Conservation (phyloP, 2,329 filamentous ascomycete species). For the Aspergillus sp. region DNA sequence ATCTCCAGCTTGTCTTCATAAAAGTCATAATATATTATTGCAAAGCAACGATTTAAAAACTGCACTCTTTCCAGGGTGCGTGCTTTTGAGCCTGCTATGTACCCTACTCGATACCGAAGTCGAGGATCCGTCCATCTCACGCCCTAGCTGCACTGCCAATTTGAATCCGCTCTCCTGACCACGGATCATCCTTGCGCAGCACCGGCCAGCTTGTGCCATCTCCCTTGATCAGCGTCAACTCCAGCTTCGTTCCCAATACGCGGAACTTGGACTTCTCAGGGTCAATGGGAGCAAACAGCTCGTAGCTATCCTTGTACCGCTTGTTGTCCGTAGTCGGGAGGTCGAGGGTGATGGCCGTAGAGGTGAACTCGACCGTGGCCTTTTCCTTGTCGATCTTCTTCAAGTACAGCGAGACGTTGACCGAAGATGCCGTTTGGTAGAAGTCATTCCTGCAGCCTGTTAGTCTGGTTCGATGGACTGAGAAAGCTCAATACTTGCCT, state of each 20-base stretch:
- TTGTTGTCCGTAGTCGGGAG: conserved; percentile 86
- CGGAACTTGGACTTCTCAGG: conserved; percentile 75
- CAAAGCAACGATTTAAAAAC: neutral
- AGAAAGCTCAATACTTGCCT: conserved; percentile 57
- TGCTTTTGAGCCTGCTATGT: neutral
- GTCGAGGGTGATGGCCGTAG: conserved; percentile 71
- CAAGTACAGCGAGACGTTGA: conserved; percentile 90
- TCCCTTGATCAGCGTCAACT: conserved; percentile 73
- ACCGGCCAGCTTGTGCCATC: conserved; percentile 85
- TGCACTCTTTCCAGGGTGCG: neutral
- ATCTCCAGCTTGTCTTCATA: neutral
- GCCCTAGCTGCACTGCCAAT: conserved; percentile 75
- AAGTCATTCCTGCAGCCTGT: conserved; percentile 71
- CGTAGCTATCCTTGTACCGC: conserved; percentile 74
- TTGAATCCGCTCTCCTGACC: conserved; percentile 82
- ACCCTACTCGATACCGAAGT: conserved; percentile 16
- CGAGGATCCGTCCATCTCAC: conserved; percentile 28
- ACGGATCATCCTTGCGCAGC: conserved; percentile 75
- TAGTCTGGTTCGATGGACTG: neutral
- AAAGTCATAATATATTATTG: neutral
- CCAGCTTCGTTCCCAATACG: conserved; percentile 86
- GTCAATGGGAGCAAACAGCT: conserved; percentile 78
- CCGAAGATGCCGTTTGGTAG: conserved; percentile 84
- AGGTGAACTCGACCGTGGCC: conserved; percentile 72
- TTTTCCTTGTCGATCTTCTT: conserved; percentile 92